Percentiles rank a stretch among this genome's conserved stretches.
Conservation (phyloP, 2,329 filamentous ascomycete genomes). For the Neopestalotiopsis clavispora region DNA sequence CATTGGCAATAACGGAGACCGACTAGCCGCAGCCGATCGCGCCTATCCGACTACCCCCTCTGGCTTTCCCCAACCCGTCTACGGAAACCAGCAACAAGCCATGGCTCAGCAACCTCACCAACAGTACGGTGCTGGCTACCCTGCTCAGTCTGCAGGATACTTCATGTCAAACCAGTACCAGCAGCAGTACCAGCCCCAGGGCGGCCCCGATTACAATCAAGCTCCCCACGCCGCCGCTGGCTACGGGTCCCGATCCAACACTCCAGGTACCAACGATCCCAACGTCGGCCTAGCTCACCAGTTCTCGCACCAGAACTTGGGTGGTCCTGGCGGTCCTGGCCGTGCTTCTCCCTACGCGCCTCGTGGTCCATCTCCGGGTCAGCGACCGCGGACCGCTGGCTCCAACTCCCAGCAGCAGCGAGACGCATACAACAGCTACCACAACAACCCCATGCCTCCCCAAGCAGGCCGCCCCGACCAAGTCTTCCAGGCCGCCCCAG, state of each 20-base stretch:
- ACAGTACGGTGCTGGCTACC: conserved; percentile 52
- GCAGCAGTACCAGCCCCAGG: conserved; percentile 39
- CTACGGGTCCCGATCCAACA: conserved; percentile 59
- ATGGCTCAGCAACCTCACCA: conserved; percentile 47
- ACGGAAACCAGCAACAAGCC: conserved; percentile 43
- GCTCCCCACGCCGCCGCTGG: conserved; percentile 35
- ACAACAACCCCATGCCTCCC: conserved; percentile 71
- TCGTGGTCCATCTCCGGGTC: conserved; percentile 70
- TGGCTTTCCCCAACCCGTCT: conserved; percentile 92
- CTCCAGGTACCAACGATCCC: conserved; percentile 74
- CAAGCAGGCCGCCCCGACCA: conserved; percentile 61
- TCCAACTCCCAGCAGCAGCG: conserved; percentile 66
- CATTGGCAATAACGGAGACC: conserved; percentile 69
- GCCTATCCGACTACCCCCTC: conserved; percentile 89
- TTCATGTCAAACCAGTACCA: conserved; percentile 66
- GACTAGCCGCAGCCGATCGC: conserved; percentile 66
- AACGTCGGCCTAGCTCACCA: conserved; percentile 93
- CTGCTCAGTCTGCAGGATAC: conserved; percentile 55
- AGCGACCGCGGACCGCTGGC: conserved; percentile 85
- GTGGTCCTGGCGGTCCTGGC: conserved; percentile 58
- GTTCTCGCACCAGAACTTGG: conserved; percentile 94
- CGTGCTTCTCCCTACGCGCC: conserved; percentile 72
- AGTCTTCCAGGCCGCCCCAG: conserved; percentile 79
- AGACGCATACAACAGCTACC: conserved; percentile 65
- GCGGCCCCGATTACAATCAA: conserved; percentile 33